Base-by-base conservation (phyloP, 495 filamentous ascomycete genomes). In the Penicillium macrosclerotiorum region DNA sequence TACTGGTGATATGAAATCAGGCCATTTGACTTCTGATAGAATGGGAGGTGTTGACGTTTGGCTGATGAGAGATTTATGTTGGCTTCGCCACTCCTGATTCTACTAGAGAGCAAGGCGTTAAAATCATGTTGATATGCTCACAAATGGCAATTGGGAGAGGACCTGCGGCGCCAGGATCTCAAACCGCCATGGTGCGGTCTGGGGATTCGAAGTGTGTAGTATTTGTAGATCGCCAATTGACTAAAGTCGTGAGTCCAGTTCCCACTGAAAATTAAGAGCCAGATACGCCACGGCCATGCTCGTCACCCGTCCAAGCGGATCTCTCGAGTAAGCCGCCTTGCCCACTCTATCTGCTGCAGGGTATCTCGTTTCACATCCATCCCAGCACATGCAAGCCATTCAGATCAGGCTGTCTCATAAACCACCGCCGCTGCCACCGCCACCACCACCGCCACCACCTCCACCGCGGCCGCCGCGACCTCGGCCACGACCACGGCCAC, bases 401-500 rank as follows among this genome's bases (percentile, higher is more conserved):
- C 38, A 25, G 22, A 14, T 18, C 22, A 19, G 3, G 5, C 31
- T 37, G 30, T 13, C 24, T 49, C 37, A 51, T 37, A 38, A 27
- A 13, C 41, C 45, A n/a, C 27, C n/a, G n/a, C n/a, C 31, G 12
- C 35, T 24, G 13, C 39, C 29, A 17, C 42, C 31, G 17, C 43
- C 53, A 18, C 52, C 37, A 37, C 40, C 48, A 23, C 53, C 42
- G 3, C 43, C 52, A 25, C 47, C 42, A 37, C 60, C 56, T 52
- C 65, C 57, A 34, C 66, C 51, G 44, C 60, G 60, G 22, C 50
- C 37, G 18, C 57, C 63, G 43, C 74, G 62, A 32, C 78, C 78
- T 40, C 78, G 70, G 19, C 77, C 78, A 42, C 81, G 73, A 13
- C 77, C 79, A 7, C 76, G 64, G 16, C 76, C 71, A 46, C 76